A percentile compares a stretch with the other conserved stretches of the same genome.
These are phyloP conservation scores for Syzygium syzygioides DNA, from an alignment of 441 rosid species.

Conservation along the genomic window DNA sequence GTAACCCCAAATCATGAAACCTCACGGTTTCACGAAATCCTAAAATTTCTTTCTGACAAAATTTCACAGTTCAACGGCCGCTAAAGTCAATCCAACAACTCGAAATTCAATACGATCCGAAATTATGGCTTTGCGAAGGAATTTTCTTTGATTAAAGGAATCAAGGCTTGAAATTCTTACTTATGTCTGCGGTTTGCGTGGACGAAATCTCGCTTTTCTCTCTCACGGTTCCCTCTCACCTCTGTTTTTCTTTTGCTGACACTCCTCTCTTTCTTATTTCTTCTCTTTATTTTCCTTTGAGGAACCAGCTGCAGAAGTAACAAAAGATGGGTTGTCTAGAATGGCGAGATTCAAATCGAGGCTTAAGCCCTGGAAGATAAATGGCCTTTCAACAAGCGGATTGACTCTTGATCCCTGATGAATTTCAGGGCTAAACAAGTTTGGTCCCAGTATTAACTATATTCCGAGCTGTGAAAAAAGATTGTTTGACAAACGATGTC, in stretches of 20 bases:
- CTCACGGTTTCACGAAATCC: neutral
- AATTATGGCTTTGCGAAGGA: neutral
- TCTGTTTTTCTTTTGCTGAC: neutral
- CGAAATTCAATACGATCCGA: neutral
- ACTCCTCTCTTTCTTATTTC: neutral
- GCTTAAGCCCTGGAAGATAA: neutral
- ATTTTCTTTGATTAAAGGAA: too few relatives aligned
- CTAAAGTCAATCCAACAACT: neutral
- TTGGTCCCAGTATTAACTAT: neutral
- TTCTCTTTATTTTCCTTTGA: neutral
- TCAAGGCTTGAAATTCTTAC: neutral
- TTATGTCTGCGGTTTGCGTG: neutral
- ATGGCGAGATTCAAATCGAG: neutral
- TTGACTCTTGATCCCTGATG: neutral
- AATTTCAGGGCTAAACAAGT: neutral
- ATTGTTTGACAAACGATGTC: neutral
- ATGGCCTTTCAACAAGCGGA: neutral
- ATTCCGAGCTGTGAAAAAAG: neutral
- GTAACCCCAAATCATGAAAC: neutral
- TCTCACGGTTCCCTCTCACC: neutral
- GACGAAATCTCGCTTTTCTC: neutral
- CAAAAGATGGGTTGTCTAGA: neutral
- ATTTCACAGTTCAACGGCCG: neutral
- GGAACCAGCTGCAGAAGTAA: neutral
- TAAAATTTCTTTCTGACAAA: neutral